These are phyloP conservation scores for Piper betle DNA, from an alignment of 164 flowering plant species.

Conservation along the genomic window DNA sequence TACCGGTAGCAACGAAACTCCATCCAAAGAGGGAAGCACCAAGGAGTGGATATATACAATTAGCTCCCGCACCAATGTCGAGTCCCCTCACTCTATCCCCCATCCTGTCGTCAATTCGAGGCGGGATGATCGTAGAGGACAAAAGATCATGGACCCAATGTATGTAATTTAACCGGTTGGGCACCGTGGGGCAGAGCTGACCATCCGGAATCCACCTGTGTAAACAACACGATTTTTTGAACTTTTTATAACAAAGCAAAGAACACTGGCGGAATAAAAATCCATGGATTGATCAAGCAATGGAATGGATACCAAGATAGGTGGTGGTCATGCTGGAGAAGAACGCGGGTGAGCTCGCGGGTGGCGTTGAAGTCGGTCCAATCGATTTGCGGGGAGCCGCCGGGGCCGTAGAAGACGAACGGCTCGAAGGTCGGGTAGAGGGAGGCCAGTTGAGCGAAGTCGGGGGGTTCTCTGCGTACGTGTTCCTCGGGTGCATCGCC, in stretches of 20 bases:
- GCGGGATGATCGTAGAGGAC: conserved; percentile 41
- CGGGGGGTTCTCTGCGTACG: conserved; percentile 73
- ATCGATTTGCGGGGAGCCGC: conserved; percentile 61
- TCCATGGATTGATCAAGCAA: not conserved
- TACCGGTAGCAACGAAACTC: conserved; percentile 93
- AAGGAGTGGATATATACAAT: conserved; percentile 93
- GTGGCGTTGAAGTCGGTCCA: conserved; percentile 97
- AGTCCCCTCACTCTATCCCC: conserved; percentile 50
- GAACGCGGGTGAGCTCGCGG: conserved; percentile 72
- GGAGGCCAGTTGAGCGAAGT: conserved; percentile 60
- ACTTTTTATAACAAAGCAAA: not conserved
- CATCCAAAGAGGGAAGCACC: conserved; percentile 91
- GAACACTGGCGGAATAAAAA: not conserved
- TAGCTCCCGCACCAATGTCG: conserved; percentile 95
- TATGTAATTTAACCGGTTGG: conserved; percentile 87
- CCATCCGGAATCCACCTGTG: conserved; percentile 99
- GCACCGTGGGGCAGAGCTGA: conserved; percentile 92
- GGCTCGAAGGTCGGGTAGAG: conserved; percentile 65
- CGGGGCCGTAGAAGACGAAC: conserved; percentile 49
- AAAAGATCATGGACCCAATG: conserved; percentile 94
- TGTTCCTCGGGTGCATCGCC: conserved; percentile 67
- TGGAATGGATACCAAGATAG: conserved; percentile 43
- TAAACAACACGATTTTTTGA: not conserved
- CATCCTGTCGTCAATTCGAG: conserved; percentile 8
- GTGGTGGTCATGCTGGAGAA: conserved; percentile 69